Conservation (phyloP, 1,284 basidiomycete species). For the Boletus semigastroideus region DNA sequence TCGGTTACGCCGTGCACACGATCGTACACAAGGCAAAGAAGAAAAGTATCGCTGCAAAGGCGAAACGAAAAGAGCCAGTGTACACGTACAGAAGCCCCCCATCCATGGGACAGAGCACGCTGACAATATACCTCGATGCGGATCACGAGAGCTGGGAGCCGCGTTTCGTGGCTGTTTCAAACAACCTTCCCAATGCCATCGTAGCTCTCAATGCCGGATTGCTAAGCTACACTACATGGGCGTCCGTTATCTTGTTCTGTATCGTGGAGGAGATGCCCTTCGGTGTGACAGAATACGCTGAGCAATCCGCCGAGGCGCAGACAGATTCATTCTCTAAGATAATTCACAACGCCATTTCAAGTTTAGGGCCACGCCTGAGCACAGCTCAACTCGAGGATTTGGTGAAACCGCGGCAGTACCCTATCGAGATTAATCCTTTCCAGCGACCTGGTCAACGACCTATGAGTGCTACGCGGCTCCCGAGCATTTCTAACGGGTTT, state of each 20-base stretch:
- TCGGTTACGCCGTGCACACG: slow-evolving; percentile 34
- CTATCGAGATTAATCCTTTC: slow-evolving; percentile 39
- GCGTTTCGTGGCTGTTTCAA: slow-evolving; percentile 16
- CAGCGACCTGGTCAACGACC: slow-evolving; percentile 39
- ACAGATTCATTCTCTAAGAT: slow-evolving; percentile 29
- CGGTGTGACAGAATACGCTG: slow-evolving; percentile 42
- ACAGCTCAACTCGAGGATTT: slow-evolving; percentile 25
- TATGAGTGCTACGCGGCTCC: slow-evolving; percentile 32
- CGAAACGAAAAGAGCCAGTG: slow-evolving; percentile 30
- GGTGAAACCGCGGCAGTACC: slow-evolving; percentile 30
- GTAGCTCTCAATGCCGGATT: slow-evolving; percentile 42
- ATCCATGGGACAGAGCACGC: slow-evolving; percentile 34
- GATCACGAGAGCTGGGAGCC: slow-evolving; percentile 35
- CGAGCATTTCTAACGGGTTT: slow-evolving; percentile 40
- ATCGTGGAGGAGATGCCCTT: slow-evolving; percentile 36
- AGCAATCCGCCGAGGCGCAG: slow-evolving; percentile 40
- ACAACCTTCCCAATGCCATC: slow-evolving; percentile 35
- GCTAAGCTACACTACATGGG: slow-evolving; percentile 37
- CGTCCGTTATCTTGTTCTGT: slow-evolving; percentile 33
- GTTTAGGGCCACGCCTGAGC: slow-evolving; percentile 23
- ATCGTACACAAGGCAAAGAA: slow-evolving; percentile 32
- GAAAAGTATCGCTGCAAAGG: slow-evolving; percentile 26
- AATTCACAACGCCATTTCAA: slow-evolving; percentile 25
- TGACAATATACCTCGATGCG: slow-evolving; percentile 35
- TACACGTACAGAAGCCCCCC: slow-evolving; percentile 37